These are phyloP conservation scores for Singerocomus rubriflavus DNA, from an alignment of 1,284 basidiomycete species.

Conservation along the genomic window DNA sequence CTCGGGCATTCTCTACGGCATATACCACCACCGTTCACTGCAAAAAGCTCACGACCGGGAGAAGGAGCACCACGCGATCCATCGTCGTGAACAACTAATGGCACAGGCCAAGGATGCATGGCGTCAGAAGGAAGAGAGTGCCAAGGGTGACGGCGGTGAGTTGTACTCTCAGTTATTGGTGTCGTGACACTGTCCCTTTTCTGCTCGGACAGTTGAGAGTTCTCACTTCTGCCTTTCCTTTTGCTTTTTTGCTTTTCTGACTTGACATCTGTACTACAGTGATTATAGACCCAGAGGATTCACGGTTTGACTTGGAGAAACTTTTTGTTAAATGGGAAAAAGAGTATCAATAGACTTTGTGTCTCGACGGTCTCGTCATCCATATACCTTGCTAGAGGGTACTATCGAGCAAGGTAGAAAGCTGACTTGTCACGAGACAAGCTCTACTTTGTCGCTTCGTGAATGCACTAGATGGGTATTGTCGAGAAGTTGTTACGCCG, in stretches of 20 bases:
- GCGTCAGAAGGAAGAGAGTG: constrained; percentile 66
- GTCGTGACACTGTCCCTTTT: not conserved
- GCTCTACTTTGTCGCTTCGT: not conserved
- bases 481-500: not conserved
- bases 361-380: constrained; percentile 12
- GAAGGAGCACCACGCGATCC: constrained; percentile 64
- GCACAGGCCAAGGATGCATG: constrained; percentile 90
- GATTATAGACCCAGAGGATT: constrained; percentile 90
- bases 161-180: constrained; percentile 15
- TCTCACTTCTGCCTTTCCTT: not conserved
- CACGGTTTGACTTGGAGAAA: constrained; percentile 96
- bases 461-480: constrained; percentile 14
- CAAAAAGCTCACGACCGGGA: constrained; percentile 79
- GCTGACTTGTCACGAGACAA: constrained; percentile 2
- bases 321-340: constrained; percentile 76
- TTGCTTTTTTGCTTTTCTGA: constrained; percentile 11
- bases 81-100: constrained; percentile 77
- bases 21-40: constrained; percentile 87
- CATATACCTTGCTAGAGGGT: constrained; percentile 31
- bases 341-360: constrained; percentile 43
- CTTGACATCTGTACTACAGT: constrained; percentile 45
- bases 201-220: not conserved
- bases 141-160: constrained; percentile 53
- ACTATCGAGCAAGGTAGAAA: constrained; percentile 15
- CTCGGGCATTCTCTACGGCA: constrained; percentile 88